A percentile compares a stretch with the other conserved stretches of the same genome.
These are phyloP conservation scores for Clonostachys chloroleuca DNA, from an alignment of 2,329 filamentous ascomycete species.

Conservation along the genomic window DNA sequence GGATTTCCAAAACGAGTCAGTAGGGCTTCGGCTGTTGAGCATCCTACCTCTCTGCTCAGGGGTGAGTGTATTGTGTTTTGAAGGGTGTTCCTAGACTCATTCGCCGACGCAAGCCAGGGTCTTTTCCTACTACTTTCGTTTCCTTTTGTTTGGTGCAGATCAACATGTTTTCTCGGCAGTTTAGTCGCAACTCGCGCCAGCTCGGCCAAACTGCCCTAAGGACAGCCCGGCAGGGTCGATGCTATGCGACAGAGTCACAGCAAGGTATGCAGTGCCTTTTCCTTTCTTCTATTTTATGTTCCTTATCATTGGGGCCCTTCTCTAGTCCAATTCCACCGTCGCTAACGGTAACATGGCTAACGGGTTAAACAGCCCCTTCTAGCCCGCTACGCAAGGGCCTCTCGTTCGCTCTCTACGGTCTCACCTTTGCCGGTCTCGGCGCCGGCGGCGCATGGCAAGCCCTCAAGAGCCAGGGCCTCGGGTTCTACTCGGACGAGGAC, in stretches of 20 bases:
- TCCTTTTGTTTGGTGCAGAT: not conserved
- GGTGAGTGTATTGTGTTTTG: not conserved
- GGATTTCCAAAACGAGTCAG: too few relatives aligned
- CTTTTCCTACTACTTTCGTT: not conserved
- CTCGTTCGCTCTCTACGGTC: constrained; percentile 17
- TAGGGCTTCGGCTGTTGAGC: too few relatives aligned
- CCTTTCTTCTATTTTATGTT: too few relatives aligned
- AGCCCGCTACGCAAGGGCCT: constrained; percentile 12
- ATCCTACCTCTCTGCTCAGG: too few relatives aligned
- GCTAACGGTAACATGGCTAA: not conserved
- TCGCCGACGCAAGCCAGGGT: too few relatives aligned
- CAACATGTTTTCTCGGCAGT: constrained; percentile 2
- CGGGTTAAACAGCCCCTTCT: not conserved
- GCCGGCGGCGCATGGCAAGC: constrained; percentile 27
- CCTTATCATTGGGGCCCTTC: too few relatives aligned
- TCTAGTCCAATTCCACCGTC: too few relatives aligned
- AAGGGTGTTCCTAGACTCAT: not conserved
- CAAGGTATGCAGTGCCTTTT: not conserved
- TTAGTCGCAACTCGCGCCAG: constrained; percentile 1
- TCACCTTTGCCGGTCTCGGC: constrained; percentile 21
- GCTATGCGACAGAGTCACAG: not conserved
- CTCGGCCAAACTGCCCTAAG: not conserved
- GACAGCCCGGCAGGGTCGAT: not conserved
- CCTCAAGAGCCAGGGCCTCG: constrained; percentile 25
- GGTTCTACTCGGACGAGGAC: constrained; percentile 59